Evolutionary conservation across 768 basidiomycete genomes (phyloP), one percentile per base, ranked within the genome.

Genomic region (Phallus indusiatus): DNA sequence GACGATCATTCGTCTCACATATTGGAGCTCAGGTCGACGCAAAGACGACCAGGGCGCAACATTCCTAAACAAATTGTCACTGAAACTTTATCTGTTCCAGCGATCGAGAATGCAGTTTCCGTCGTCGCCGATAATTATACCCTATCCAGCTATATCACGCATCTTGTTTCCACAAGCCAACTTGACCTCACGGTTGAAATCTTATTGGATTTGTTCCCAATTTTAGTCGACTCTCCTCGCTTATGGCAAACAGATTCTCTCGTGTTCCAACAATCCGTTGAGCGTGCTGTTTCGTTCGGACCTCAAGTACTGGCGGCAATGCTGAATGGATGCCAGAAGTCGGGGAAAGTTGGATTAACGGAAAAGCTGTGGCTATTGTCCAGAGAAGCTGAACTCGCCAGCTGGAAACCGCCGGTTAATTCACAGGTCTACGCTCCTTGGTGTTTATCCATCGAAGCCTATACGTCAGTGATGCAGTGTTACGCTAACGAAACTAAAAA

Each of bases 381-480:
- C 9, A 76, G 77, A 63, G 71, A 76, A 60, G 85, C 84, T 0
- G 84, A 88, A 65, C 69, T 67, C 35, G 70, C 69, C 24, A 88
- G 86, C 61, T 81, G 80, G 76, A 65, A 67, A 7, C 61, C 56
- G 11, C 53, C 21, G 12, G 60, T 63, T 18, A 62, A 64, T 9
- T 62, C 67, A 16, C 64, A 64, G 17, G 62, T 70, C 21, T 49
- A 62, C 20, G 58, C 72, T 49, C 81, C 85, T 0, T 93, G 89
- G 89, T 74, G 75, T 55, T 70, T 91, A 18, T 80, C 83, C 8
- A 70, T 83, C 1, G 75, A 83, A 9, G 82, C 85, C 1, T 91
- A 88, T 67, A 90, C 86, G 1, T 71, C 79, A 53, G 88, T 90
- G 82, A 67, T 92, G 58, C 75, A 82, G 51, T 72, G 80, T 34